Evolutionary conservation across 108 stramenopile species (phyloP).

Genomic region (Fragilaria crotonensis): DNA sequence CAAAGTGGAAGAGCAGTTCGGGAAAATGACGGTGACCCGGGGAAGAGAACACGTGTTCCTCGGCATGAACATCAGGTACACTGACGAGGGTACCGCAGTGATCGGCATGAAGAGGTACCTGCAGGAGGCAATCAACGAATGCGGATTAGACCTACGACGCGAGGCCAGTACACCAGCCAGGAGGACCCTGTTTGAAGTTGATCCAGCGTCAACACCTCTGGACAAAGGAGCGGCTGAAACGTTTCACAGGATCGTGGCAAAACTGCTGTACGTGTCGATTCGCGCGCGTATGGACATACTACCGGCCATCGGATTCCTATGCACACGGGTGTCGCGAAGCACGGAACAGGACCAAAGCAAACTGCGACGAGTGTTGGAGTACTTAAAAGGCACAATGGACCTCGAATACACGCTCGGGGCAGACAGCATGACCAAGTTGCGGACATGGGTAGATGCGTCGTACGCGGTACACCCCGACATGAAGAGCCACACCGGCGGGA

Average conservation of each 20-base stretch:
- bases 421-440: neutral
- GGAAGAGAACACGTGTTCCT: slow-evolving; percentile 36
- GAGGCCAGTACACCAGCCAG: neutral
- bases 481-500: slow-evolving; percentile 6
- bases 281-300: neutral
- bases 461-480: slow-evolving; percentile 24
- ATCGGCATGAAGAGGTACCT: slow-evolving; percentile 26
- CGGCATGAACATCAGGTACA: slow-evolving; percentile 36
- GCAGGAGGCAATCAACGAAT: slow-evolving; percentile 12
- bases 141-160: neutral
- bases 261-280: neutral
- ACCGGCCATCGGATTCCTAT: neutral
- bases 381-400: neutral
- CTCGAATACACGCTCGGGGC: neutral
- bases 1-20: slow-evolving; percentile 5
- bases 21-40: slow-evolving; percentile 8
- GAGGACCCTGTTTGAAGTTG: neutral
- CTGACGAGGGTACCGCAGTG: slow-evolving; percentile 7
- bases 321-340: neutral
- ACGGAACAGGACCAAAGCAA: neutral
- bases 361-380: neutral
- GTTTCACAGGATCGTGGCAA: neutral
- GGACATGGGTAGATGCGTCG: slow-evolving; percentile 25
- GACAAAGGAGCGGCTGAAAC: neutral
- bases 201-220: neutral